A percentile compares a stretch with the other conserved stretches of the same genome.
These are phyloP conservation scores for Usnea hakonensis DNA, from an alignment of 495 filamentous ascomycete species.

Conservation along the genomic window DNA sequence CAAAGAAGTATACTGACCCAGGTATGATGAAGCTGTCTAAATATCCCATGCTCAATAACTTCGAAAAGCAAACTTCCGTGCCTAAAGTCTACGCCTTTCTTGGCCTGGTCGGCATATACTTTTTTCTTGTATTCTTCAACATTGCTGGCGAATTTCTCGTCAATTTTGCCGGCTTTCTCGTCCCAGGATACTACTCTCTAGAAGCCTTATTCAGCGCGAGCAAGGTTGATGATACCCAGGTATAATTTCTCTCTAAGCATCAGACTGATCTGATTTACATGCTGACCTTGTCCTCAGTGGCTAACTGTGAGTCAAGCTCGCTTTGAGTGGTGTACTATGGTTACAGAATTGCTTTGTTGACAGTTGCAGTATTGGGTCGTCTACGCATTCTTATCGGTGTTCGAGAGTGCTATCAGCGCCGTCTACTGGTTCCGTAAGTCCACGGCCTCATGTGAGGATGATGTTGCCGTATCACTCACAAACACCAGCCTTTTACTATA, in stretches of 20 bases:
- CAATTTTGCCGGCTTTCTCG: slow-evolving; percentile 88
- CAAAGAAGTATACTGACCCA: slow-evolving; percentile 24
- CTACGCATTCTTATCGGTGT: slow-evolving; percentile 82
- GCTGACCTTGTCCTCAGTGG: slow-evolving; percentile 40
- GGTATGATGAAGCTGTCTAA: slow-evolving; percentile 69
- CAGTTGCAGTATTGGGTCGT: slow-evolving; percentile 86
- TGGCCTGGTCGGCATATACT: slow-evolving; percentile 76
- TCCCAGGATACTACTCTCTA: slow-evolving; percentile 94
- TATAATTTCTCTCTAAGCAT: slow-evolving; percentile 31
- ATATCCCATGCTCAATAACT: slow-evolving; percentile 88
- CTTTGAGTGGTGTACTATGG: neutral
- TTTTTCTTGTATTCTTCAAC: slow-evolving; percentile 99
- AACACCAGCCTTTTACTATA: slow-evolving; percentile 84
- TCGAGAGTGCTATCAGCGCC: slow-evolving; percentile 88
- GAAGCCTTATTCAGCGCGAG: slow-evolving; percentile 74
- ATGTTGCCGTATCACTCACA: neutral
- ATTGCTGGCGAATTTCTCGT: slow-evolving; percentile 94
- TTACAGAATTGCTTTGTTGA: neutral
- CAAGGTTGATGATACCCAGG: slow-evolving; percentile 88
- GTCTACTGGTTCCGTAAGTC: slow-evolving; percentile 93
- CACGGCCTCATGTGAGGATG: neutral
- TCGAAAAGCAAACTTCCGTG: slow-evolving; percentile 90
- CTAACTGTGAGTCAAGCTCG: slow-evolving; percentile 49
- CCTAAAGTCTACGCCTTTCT: slow-evolving; percentile 96
- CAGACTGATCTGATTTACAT: neutral